A percentile compares a stretch with the other conserved stretches of the same genome.
These are phyloP conservation scores for Flaveria linearis DNA, from an alignment of 129 eudicot species.

Conservation along the genomic window DNA sequence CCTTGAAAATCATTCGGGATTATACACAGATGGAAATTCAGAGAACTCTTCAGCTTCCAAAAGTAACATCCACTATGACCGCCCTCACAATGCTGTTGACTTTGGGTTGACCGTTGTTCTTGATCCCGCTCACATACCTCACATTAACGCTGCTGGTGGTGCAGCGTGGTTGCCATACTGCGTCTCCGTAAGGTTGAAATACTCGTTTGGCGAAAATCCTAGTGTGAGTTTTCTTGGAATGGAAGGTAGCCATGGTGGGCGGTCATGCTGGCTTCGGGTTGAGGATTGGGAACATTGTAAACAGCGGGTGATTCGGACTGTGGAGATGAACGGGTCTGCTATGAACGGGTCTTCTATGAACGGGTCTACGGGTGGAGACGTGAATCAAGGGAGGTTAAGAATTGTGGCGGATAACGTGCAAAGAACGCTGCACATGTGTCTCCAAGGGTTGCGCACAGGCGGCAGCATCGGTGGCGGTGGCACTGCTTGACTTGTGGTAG, in stretches of 20 bases:
- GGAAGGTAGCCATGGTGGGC: conserved; percentile 99
- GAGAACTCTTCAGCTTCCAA: conserved; percentile 62
- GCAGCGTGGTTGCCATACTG: conserved; percentile 99
- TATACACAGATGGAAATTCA: conserved; percentile 45
- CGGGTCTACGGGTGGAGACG: conserved; percentile 58
- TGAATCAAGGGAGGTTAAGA: conserved; percentile 79
- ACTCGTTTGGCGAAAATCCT: conserved; percentile 77
- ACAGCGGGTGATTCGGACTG: conserved; percentile 71
- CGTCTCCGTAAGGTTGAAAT: conserved; percentile 84
- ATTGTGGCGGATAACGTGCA: conserved; percentile 87
- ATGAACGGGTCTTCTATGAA: conserved; percentile 16
- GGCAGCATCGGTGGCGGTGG: conserved; percentile 8
- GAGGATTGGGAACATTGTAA: conserved; percentile 94
- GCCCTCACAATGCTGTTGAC: conserved; percentile 82
- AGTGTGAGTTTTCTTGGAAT: conserved; percentile 72
- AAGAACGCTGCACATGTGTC: conserved; percentile 61
- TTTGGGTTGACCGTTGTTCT: conserved; percentile 95
- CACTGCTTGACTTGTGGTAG: conserved; percentile 23
- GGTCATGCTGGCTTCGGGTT: conserved; percentile 78
- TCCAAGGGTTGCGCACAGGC: conserved; percentile 75
- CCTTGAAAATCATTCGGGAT: conserved; percentile 84
- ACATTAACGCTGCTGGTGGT: conserved; percentile 92
- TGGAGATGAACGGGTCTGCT: conserved; percentile 44
- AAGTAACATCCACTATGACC: conserved; percentile 88
- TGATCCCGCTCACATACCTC: conserved; percentile 85